Evolutionary conservation across 164 flowering plant genomes (phyloP), one percentile per base, ranked within the genome.

Genomic region (Magnolia sinica): DNA sequence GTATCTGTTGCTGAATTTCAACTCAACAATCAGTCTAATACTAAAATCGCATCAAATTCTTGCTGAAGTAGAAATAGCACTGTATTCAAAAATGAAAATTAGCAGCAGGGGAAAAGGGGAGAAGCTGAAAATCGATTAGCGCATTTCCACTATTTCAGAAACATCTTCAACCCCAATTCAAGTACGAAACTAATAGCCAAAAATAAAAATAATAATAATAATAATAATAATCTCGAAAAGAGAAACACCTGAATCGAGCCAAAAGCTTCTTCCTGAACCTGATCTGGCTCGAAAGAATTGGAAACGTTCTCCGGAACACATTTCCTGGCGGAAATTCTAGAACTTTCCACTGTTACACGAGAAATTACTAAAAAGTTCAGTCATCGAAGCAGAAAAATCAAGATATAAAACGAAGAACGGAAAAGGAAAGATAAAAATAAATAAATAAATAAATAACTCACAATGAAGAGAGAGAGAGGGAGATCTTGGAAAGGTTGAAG

Each of bases 241-340:
- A 1, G 29, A 10, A 55, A 55, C 61, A 73, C 72, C 55, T 73
- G 71, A 2, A 11, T 51, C 59, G 18, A 70, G 24, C 49, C 8
- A 19, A 68, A 52, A 45, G 8, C 22, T 10, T 27, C 50, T 59
- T 59, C 22, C 19, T 10, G 76, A 65, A 19, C 78, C 58, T 61
- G 73, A 66, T 73, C 81, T 8, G 70, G 68, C 24, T 74, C 79
- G 1, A 58, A 78, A 72, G 83, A 73, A 78, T 74, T 81, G 10
- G 86, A 84, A 19, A 72, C 23, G 49, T 79, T 82, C 50, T 78
- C 79, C 8, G 84, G 52, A 29, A 64, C 73, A 75, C 85, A 84
- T 76, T 72, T 83, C 73, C 73, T 49, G 3, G 24, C 67, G 4
- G 59, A 49, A 31, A 69, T 3, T 67, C 70, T 74, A 24, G 77